A percentile compares a stretch with the other conserved stretches of the same genome.
These are phyloP conservation scores for Pezicula carpinea DNA, from an alignment of 2,329 filamentous ascomycete species.

Conservation along the genomic window DNA sequence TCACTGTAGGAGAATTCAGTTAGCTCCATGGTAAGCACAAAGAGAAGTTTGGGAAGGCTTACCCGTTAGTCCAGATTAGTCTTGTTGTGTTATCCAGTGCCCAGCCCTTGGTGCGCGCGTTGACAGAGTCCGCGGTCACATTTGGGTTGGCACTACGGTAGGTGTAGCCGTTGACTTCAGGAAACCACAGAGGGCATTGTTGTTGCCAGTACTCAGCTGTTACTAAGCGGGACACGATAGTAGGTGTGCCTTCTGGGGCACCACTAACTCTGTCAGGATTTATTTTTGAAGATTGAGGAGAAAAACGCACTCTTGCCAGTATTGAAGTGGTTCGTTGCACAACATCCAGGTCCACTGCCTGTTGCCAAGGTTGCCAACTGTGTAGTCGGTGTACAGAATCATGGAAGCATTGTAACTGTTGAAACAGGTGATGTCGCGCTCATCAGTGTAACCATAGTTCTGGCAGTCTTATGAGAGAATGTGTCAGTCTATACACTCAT, in stretches of 20 bases:
- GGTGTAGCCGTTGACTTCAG: constrained; percentile 41
- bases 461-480: constrained; percentile 36
- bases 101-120: constrained; percentile 54
- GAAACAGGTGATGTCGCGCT: constrained; percentile 43
- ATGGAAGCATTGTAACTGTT: constrained; percentile 47
- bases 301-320: constrained; percentile 45
- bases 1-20: neutral
- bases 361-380: constrained; percentile 39
- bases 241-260: constrained; percentile 38
- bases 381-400: constrained; percentile 45
- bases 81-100: constrained; percentile 43
- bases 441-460: constrained; percentile 40
- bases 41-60: constrained; percentile 8
- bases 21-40: neutral
- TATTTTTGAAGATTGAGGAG: neutral
- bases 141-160: constrained; percentile 40
- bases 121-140: constrained; percentile 43
- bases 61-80: constrained; percentile 54
- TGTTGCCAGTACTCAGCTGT: constrained; percentile 47
- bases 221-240: constrained; percentile 49
- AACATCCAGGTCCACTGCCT: constrained; percentile 57
- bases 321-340: constrained; percentile 59
- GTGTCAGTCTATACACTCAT: neutral
- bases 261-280: constrained; percentile 25
- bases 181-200: constrained; percentile 53